Evolutionary conservation across 2,329 filamentous ascomycete species (phyloP), one percentile per base, ranked within the genome.

Genomic region (Arthrinium phaeospermum): DNA sequence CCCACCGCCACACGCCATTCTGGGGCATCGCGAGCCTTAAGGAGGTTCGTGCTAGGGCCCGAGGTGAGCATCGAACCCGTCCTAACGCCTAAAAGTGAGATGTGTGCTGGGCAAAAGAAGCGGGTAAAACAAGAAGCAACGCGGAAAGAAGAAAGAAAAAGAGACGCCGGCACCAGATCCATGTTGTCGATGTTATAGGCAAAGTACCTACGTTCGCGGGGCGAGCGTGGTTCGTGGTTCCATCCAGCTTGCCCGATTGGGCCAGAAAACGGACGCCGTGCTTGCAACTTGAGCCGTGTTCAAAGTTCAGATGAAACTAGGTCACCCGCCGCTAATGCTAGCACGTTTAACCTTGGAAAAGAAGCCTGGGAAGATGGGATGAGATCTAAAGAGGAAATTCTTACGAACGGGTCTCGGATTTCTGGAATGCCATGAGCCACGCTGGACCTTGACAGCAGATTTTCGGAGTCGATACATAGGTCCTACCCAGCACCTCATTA

Each of bases 351-450:
- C 30, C 53, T 61, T 61, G 53, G 53, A 22, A 61, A 61, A 34
- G 53, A 7, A 61, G 53, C 16, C 51, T 6, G 27, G 27, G 10
- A 34, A 34, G 57, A 64, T 64, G 57, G 10, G 57, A 64, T 41
- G 2, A n/a, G 57, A n/a, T 64, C 57, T 16, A 64, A 69, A 34
- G 10, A 49, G 67, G 67, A 49, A 69, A 69, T 69, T 37, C 67
- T 69, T 69, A 69, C 67, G 67, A 69, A 69, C 13, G 67, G 45
- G 24, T 13, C 45, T 27, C 45, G 45, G 47, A 13, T n/a, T 49
- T 69, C 67, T 69, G 67, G 45, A 49, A 69, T 69, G 14, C 22
- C 34, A 64, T 41, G 19, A 57, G n/a, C 30, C 13, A 8, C 57
- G 16, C 14, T n/a, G 19, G 34, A 41, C 57, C 57, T 41, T 22